Evolutionary conservation across 176 grass and related monocot genomes (phyloP), one percentile per base, ranked within the genome.

Genomic region (Raddia guianensis): DNA sequence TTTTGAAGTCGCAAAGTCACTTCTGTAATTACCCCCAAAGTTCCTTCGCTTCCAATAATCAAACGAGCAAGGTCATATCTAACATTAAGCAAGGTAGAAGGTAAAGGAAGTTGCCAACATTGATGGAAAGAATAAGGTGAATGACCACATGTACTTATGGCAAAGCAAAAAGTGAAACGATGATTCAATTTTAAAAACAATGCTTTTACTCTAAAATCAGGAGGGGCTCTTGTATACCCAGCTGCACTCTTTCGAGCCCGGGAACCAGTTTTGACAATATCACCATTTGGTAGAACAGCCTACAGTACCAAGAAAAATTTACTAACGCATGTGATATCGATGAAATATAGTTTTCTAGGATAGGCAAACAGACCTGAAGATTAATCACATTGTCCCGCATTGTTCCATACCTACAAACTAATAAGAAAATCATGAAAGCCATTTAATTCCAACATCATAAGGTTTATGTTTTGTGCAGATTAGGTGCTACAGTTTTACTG

Each of bases 321-420:
- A 89, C 40, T 72, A 49, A 51, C 66, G 82, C 32, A 66, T 76
- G 63, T 0, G 5, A 75, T 66, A 48, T 3, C 48, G 51, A 80
- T 75, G 47, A 9, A 73, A 66, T 81, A 80, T 42, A 82, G 79
- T 32, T 51, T 46, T 51, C 11, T 51, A 71, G 59, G 43, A 82
- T 42, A 83, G 54, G 42, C n/a, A 79, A 77, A 77, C 48, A 1
- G 82, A 95, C 95, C 92, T 86, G 74, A 63, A 98, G 90, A 81
- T 83, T 98, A 70, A 95, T 95, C 59, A 98, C 96, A 93, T 98
- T 98, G 69, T 98, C 96, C 68, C 96, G 88, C 96, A 98, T 98
- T 74, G 92, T 95, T 82, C 96, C 96, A 86, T 98, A 98, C 90
- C 92, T 98, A 93, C 75, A 93, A 86, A 93, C 90, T 92, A 92